Conservation (phyloP, 2,329 filamentous ascomycete genomes). For the Trichoderma harzianum region DNA sequence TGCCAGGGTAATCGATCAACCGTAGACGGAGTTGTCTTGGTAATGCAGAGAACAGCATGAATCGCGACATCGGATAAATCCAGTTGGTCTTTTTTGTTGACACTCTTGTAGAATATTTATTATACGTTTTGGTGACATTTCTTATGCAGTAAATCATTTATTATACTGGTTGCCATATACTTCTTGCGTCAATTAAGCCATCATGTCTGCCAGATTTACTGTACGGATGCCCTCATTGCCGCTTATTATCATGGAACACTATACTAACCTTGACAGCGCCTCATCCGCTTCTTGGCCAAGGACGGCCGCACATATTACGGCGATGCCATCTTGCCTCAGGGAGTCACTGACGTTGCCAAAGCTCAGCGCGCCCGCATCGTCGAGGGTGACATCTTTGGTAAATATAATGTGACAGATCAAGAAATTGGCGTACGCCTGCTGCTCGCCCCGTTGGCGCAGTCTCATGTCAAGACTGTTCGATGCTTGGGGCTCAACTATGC, state of each 20-base stretch:
- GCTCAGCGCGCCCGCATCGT: constrained; percentile 60
- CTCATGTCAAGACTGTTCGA: constrained; percentile 63
- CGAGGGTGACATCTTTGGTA: constrained; percentile 62
- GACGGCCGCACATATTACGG: constrained; percentile 70
- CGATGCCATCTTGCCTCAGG: constrained; percentile 65
- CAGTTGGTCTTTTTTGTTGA: background rate
- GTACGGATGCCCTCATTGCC: background rate
- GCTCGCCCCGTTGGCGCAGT: constrained; percentile 60
- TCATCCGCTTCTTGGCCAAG: constrained; percentile 69
- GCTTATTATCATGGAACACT: background rate
- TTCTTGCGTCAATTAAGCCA: background rate
- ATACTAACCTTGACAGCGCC: constrained; percentile 49
- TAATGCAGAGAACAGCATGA: background rate
- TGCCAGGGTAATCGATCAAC: constrained; percentile 4
- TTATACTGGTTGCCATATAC: background rate
- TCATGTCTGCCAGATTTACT: constrained; percentile 14
- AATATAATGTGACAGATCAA: constrained; percentile 61
- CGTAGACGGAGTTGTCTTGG: background rate
- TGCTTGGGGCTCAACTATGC: constrained; percentile 71
- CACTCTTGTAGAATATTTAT: background rate
- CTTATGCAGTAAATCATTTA: background rate
- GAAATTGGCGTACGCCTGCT: constrained; percentile 54
- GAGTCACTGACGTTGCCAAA: constrained; percentile 58
- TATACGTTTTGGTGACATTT: background rate
- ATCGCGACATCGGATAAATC: background rate